These are phyloP conservation scores for Exophiala viscosa DNA, from an alignment of 2,329 filamentous ascomycete species.

Conservation along the genomic window DNA sequence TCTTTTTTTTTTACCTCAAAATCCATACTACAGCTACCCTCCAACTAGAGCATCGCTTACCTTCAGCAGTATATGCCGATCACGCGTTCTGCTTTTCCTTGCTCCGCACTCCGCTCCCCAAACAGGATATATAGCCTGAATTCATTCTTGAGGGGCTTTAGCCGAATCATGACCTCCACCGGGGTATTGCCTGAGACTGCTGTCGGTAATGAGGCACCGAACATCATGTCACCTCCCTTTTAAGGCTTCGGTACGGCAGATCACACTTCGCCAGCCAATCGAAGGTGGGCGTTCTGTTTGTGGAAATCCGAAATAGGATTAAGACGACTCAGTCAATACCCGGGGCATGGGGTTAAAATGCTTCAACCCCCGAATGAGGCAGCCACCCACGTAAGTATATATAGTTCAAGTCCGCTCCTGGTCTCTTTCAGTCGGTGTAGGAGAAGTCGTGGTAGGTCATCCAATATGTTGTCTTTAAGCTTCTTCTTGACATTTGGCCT, in stretches of 20 bases:
- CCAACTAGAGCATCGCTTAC: too few species aligned
- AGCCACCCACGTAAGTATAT: neutral
- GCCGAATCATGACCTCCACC: conserved; percentile 8
- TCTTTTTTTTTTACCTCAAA: too few species aligned
- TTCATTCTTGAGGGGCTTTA: conserved; percentile 12
- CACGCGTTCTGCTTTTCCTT: too few species aligned
- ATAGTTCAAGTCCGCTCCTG: neutral
- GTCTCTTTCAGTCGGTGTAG: neutral
- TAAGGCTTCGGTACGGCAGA: neutral
- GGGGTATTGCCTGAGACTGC: conserved; percentile 8
- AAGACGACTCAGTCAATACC: neutral
- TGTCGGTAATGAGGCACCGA: conserved; percentile 12
- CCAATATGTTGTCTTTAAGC: conserved; percentile 1
- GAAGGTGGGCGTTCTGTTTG: neutral
- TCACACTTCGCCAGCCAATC: conserved; percentile 2
- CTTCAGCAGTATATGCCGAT: too few species aligned
- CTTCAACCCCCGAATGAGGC: neutral
- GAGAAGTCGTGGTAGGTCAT: neutral
- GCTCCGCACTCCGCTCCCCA: too few species aligned
- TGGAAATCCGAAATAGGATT: neutral
- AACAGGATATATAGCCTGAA: conserved; percentile 15
- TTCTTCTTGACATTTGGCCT: conserved; percentile 12
- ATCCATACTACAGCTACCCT: too few species aligned
- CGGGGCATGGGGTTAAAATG: neutral
- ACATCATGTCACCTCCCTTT: conserved; percentile 10